phyloP scores from a whole-genome alignment of 108 stramenopile genomes.

The Epipyxis sp. region DNA sequence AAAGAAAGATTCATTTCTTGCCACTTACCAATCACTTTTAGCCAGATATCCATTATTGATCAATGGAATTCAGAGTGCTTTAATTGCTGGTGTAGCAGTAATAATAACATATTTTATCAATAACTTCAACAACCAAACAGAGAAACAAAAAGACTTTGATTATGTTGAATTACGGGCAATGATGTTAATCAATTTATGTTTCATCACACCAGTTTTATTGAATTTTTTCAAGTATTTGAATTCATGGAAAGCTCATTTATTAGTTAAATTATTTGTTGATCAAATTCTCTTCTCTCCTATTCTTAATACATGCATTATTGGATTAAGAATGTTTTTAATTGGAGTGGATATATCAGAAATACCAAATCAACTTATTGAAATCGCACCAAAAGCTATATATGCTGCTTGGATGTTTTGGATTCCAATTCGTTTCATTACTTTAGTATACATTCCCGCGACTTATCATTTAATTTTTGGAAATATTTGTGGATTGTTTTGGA shows the following conservation, averaged over 20 bases:
- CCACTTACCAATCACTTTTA: too few species aligned
- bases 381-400: neutral
- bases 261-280: conserved; percentile 1
- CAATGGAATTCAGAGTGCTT: neutral
- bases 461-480: too few species aligned
- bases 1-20: too few species aligned
- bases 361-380: neutral
- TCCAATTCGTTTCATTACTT: neutral
- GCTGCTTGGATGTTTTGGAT: conserved; percentile 25
- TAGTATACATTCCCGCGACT: neutral
- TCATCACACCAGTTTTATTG: conserved; percentile 9
- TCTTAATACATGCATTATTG: conserved; percentile 4
- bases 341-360: neutral
- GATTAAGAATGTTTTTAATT: neutral
- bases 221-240: neutral
- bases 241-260: neutral
- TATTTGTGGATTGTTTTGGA: too few species aligned
- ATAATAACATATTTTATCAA: neutral
- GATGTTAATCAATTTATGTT: neutral
- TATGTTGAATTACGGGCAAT: neutral
- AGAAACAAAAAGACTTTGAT: neutral
- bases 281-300: neutral
- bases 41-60: neutral
- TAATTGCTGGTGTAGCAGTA: neutral
- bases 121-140: too few species aligned